phyloP scores from a whole-genome alignment of 495 filamentous ascomycete genomes.

The Aeminium ludgeri region DNA sequence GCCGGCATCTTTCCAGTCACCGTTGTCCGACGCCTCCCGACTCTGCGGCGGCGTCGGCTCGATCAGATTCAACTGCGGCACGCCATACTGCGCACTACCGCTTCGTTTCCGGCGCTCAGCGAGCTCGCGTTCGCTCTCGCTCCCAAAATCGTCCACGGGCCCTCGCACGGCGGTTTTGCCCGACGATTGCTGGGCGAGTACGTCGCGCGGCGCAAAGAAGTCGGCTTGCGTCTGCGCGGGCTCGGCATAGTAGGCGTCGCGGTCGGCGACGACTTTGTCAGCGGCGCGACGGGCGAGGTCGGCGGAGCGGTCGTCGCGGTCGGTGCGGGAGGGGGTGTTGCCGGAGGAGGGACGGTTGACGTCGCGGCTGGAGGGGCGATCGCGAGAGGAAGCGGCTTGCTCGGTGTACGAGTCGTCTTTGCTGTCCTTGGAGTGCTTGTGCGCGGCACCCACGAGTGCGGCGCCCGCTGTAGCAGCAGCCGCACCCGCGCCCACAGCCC shows the following conservation, averaged over 20 bases:
- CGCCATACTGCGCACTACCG: slow-evolving; percentile 14
- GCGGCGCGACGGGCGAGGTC: slow-evolving; percentile 7
- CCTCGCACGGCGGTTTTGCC: slow-evolving; percentile 12
- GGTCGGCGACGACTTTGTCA: slow-evolving; percentile 11
- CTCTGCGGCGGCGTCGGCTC: slow-evolving; percentile 21
- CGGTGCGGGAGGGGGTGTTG: too few species aligned
- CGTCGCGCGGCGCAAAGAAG: slow-evolving; percentile 16
- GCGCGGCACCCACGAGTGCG: slow-evolving; percentile 12
- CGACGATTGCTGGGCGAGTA: slow-evolving; percentile 3
- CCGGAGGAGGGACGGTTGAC: too few species aligned
- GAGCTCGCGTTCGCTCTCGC: neutral
- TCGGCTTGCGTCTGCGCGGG: slow-evolving; percentile 9
- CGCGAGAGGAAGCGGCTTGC: slow-evolving; percentile 3
- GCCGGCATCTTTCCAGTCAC: slow-evolving; percentile 5
- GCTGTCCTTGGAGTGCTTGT: slow-evolving; percentile 1
- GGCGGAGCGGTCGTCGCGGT: slow-evolving; percentile 15
- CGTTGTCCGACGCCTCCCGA: too few species aligned
- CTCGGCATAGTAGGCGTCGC: slow-evolving; percentile 11
- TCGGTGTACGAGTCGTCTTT: slow-evolving; percentile 1
- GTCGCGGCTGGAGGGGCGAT: too few species aligned
- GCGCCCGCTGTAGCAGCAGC: slow-evolving; percentile 20
- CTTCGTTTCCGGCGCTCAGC: too few species aligned
- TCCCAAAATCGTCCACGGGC: slow-evolving; percentile 3
- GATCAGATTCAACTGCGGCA: slow-evolving; percentile 25
- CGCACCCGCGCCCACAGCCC: slow-evolving; percentile 16